Evolutionary conservation across 352 stramenopile genomes (phyloP).

Genomic region (Phytopythium oedochilum): DNA sequence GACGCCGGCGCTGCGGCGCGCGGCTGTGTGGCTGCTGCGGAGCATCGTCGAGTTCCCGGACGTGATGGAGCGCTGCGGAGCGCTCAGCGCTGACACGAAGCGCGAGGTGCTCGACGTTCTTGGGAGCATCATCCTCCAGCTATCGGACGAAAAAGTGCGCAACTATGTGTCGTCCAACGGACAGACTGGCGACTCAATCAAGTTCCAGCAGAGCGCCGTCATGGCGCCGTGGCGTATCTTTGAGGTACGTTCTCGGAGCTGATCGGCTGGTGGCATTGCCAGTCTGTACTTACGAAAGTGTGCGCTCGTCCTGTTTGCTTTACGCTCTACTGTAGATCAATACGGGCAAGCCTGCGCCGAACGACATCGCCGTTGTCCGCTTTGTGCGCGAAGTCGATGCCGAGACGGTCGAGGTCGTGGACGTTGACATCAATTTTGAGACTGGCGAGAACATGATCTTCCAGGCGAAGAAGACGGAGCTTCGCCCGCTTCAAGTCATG

Average conservation of each 20-base stretch:
- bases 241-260: constrained; percentile 35
- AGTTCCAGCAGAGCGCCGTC: constrained; percentile 48
- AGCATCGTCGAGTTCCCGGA: constrained; percentile 84
- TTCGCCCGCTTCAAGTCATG: constrained; percentile 76
- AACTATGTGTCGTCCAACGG: constrained; percentile 52
- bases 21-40: constrained; percentile 77
- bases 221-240: constrained; percentile 85
- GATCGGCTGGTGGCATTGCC: constrained; percentile 26
- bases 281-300: too few relatives aligned
- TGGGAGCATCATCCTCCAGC: constrained; percentile 67
- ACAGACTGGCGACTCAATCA: constrained; percentile 31
- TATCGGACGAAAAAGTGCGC: constrained; percentile 71
- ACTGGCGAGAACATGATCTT: constrained; percentile 84
- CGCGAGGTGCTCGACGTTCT: constrained; percentile 71
- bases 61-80: constrained; percentile 47
- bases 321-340: constrained; percentile 43
- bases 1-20: constrained; percentile 70
- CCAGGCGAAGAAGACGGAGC: constrained; percentile 43
- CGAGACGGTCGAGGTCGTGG: constrained; percentile 75
- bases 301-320: background rate
- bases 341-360: constrained; percentile 73
- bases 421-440: constrained; percentile 87
- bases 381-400: constrained; percentile 75
- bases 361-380: constrained; percentile 82
- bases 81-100: constrained; percentile 48